Evolutionary conservation across 768 basidiomycete species (phyloP).

Genomic region (Cystofilobasidium macerans): DNA sequence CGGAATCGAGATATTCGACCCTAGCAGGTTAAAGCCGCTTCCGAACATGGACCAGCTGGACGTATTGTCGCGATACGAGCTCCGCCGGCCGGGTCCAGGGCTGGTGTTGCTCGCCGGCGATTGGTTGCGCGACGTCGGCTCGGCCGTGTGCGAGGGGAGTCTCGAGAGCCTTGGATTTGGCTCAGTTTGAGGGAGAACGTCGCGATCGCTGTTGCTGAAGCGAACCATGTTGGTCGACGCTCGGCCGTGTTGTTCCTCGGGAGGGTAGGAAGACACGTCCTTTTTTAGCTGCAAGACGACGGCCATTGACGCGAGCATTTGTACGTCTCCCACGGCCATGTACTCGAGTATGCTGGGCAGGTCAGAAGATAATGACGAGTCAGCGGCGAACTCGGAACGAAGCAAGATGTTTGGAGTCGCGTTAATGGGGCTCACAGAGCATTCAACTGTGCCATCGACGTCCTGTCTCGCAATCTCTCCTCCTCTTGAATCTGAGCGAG

Average conservation of each 20-base stretch:
- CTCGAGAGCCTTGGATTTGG: neutral
- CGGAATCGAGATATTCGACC: neutral
- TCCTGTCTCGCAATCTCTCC: neutral
- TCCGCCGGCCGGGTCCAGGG: neutral
- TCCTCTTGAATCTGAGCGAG: neutral
- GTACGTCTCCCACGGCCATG: conserved; percentile 52
- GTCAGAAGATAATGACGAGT: neutral
- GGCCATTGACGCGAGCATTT: conserved; percentile 70
- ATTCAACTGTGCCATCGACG: conserved; percentile 23
- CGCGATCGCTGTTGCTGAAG: too few relatives aligned
- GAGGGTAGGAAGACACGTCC: conserved; percentile 13
- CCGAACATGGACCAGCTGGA: conserved; percentile 7
- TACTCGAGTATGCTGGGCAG: conserved; percentile 43
- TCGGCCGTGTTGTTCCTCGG: neutral
- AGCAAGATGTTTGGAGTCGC: neutral
- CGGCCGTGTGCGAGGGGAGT: neutral
- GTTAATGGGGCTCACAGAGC: conserved; percentile 26
- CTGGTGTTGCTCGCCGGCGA: neutral
- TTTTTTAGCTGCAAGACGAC: conserved; percentile 50
- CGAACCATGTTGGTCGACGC: too few relatives aligned
- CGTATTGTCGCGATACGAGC: neutral
- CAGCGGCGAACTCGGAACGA: too few relatives aligned
- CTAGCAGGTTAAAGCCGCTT: conserved; percentile 12
- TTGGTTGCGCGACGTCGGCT: neutral
- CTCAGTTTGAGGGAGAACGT: neutral